Conservation (phyloP, 495 filamentous ascomycete species). For the Halenospora varia region DNA sequence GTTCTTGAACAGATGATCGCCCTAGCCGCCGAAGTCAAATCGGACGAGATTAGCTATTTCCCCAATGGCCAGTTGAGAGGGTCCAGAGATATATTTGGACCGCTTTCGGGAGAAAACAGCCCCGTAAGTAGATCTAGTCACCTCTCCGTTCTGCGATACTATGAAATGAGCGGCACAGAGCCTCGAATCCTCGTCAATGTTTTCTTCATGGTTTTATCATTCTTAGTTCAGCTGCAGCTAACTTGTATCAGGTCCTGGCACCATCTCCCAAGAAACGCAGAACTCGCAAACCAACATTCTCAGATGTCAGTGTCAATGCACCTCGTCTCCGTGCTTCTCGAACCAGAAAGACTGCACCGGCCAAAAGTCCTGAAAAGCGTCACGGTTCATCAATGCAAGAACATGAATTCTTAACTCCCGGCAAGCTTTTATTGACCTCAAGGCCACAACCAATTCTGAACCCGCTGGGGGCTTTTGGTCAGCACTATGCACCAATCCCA, state of each 20-base stretch:
- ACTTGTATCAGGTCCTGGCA: slow-evolving; percentile 1
- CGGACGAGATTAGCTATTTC: slow-evolving; percentile 67
- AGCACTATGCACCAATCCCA: neutral
- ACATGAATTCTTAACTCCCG: neutral
- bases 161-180: too few species aligned
- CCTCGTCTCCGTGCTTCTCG: slow-evolving; percentile 4
- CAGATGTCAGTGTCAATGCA: slow-evolving; percentile 12
- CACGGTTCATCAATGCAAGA: neutral
- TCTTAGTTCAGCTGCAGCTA: too few species aligned
- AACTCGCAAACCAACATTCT: slow-evolving; percentile 11
- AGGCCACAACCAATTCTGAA: slow-evolving; percentile 9
- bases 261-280: slow-evolving; percentile 20
- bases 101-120: slow-evolving; percentile 40
- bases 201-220: too few species aligned
- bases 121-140: slow-evolving; percentile 32
- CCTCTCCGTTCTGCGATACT: too few species aligned
- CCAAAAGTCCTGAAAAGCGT: slow-evolving; percentile 3
- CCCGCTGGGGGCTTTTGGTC: slow-evolving; percentile 12
- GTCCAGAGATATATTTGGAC: slow-evolving; percentile 45
- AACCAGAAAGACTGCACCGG: neutral
- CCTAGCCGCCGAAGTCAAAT: slow-evolving; percentile 63
- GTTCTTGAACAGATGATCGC: slow-evolving; percentile 66
- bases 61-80: slow-evolving; percentile 49
- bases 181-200: too few species aligned
- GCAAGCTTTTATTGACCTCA: neutral